Evolutionary conservation across 2,329 filamentous ascomycete genomes (phyloP).

Genomic region (Pestalotiopsis sp.): DNA sequence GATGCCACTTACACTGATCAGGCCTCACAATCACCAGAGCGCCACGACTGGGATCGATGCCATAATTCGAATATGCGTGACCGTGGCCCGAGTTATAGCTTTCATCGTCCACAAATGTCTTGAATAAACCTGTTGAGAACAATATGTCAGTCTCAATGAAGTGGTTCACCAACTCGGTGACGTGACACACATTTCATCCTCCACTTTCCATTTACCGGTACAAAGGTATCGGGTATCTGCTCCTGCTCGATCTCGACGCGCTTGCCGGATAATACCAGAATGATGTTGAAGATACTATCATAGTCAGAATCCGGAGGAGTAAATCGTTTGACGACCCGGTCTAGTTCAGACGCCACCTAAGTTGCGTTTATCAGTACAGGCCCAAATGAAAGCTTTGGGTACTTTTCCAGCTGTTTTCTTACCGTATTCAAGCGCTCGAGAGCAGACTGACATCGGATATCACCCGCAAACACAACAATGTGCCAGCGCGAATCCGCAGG

Average conservation of each 20-base stretch:
- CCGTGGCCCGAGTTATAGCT: conserved; percentile 59
- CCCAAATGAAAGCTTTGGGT: too few species aligned
- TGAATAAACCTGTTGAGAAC: conserved; percentile 52
- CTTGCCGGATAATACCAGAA: conserved; percentile 54
- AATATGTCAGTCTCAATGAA: neutral
- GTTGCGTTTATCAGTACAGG: conserved; percentile 9
- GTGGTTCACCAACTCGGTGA: neutral
- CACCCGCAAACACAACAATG: conserved; percentile 58
- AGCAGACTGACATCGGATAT: conserved; percentile 41
- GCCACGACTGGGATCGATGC: conserved; percentile 47
- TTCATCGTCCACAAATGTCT: conserved; percentile 59
- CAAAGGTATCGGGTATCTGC: conserved; percentile 58
- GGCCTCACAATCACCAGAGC: conserved; percentile 59
- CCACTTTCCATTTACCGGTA: conserved; percentile 57
- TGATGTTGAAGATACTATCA: conserved; percentile 59
- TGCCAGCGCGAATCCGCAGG: conserved; percentile 46
- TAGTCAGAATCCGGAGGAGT: conserved; percentile 44
- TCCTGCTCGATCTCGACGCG: conserved; percentile 51
- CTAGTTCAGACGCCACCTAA: conserved; percentile 24
- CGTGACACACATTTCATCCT: conserved; percentile 49
- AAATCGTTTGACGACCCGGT: conserved; percentile 35
- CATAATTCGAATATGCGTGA: conserved; percentile 58
- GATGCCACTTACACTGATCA: conserved; percentile 56
- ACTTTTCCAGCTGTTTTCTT: too few species aligned
- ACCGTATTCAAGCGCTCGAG: conserved; percentile 28